phyloP scores from a whole-genome alignment of 148 eudicot genomes.

The Heliosperma pusillum region DNA sequence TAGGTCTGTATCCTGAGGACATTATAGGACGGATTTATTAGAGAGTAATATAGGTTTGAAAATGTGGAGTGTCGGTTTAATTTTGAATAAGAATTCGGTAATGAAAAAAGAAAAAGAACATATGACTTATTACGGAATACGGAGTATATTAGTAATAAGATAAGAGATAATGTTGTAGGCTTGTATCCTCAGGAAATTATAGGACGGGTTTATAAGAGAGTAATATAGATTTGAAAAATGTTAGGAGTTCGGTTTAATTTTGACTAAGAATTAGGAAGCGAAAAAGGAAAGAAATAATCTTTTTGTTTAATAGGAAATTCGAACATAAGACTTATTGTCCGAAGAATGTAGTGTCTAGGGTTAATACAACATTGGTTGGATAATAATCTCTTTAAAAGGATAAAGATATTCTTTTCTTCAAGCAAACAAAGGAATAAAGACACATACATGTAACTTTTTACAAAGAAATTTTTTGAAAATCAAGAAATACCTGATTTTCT shows the following conservation, averaged over 20 bases:
- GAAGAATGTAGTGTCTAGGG: background rate
- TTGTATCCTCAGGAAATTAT: background rate
- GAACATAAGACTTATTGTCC: too few relatives aligned
- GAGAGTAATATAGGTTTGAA: too few relatives aligned
- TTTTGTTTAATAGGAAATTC: background rate
- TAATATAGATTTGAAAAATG: too few relatives aligned
- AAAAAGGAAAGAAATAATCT: background rate
- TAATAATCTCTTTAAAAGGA: background rate
- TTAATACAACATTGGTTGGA: background rate
- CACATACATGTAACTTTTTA: background rate
- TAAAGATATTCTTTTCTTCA: background rate
- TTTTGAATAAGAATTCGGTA: background rate
- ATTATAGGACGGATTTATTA: background rate
- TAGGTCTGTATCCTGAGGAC: too few relatives aligned
- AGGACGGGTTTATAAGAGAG: background rate
- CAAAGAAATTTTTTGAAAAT: background rate
- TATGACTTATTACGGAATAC: too few relatives aligned
- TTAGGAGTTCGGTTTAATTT: background rate
- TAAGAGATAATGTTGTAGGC: too few relatives aligned
- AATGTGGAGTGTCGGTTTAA: background rate
- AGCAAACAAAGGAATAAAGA: constrained; percentile 3
- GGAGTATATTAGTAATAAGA: too few relatives aligned
- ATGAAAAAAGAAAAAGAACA: background rate
- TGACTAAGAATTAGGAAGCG: background rate
- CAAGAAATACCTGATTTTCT: background rate